These are phyloP conservation scores for Meira miltonrushii DNA, from an alignment of 1,284 basidiomycete genomes.

Conservation along the genomic window DNA sequence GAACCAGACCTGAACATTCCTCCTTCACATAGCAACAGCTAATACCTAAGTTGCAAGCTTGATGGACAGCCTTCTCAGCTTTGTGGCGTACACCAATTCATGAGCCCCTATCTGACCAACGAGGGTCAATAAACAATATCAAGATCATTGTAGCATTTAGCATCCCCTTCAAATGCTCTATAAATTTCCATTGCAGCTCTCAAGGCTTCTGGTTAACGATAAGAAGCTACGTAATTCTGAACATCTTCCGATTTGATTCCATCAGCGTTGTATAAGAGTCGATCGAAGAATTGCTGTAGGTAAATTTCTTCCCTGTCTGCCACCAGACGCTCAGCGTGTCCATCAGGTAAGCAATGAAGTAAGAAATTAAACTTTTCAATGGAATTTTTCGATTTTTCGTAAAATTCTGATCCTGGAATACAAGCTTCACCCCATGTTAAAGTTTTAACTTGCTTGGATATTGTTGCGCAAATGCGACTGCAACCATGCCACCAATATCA, in stretches of 20 bases:
- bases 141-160: not conserved
- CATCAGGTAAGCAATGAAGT: not conserved
- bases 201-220: not conserved
- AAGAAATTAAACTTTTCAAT: not conserved
- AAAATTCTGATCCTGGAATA: not conserved
- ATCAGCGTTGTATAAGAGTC: not conserved
- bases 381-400: not conserved
- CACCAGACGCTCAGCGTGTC: not conserved
- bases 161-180: not conserved
- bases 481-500: not conserved
- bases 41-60: too few relatives aligned
- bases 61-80: too few relatives aligned
- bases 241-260: not conserved
- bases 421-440: not conserved
- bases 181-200: constrained; percentile 1
- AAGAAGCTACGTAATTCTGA: not conserved
- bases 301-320: not conserved
- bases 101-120: too few relatives aligned
- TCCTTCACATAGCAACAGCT: too few relatives aligned
- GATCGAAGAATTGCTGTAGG: not conserved
- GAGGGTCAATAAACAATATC: too few relatives aligned
- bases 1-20: too few relatives aligned
- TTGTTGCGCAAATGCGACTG: not conserved
- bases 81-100: too few relatives aligned
- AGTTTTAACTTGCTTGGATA: not conserved